phyloP scores from a whole-genome alignment of 1,284 basidiomycete genomes.

The Rugosomyces carneus region DNA sequence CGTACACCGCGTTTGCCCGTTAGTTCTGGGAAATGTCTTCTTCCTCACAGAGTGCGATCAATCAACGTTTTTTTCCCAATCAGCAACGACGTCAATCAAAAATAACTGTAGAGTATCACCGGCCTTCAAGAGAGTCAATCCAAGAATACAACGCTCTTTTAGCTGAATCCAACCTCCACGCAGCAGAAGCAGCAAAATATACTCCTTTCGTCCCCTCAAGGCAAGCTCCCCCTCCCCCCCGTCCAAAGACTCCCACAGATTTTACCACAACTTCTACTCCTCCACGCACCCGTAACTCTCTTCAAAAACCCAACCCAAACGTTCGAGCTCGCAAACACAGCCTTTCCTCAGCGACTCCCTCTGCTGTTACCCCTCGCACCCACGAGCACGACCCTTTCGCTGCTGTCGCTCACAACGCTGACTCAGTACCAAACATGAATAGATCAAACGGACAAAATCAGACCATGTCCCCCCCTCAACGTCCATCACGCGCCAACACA shows the following conservation, averaged over 20 bases:
- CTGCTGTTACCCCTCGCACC: conserved; percentile 20
- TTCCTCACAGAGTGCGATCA: conserved; percentile 30
- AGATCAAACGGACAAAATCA: conserved; percentile 33
- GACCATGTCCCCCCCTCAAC: conserved; percentile 52
- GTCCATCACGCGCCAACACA: conserved; percentile 77
- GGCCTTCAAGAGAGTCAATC: conserved; percentile 57
- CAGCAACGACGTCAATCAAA: conserved; percentile 52
- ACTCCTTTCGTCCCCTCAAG: conserved; percentile 43
- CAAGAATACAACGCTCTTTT: conserved; percentile 70
- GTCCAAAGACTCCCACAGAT: conserved; percentile 37
- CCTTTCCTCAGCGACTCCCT: conserved; percentile 29
- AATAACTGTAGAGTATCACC: conserved; percentile 70
- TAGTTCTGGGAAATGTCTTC: conserved; percentile 23
- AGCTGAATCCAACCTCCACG: conserved; percentile 51
- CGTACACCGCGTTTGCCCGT: neutral
- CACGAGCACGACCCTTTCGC: conserved; percentile 58
- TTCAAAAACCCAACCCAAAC: conserved; percentile 48
- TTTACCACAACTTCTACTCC: conserved; percentile 23
- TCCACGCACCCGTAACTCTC: conserved; percentile 44
- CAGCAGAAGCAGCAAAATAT: conserved; percentile 44
- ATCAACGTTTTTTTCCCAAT: conserved; percentile 29
- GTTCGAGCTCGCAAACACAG: conserved; percentile 42
- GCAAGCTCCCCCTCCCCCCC: conserved; percentile 45
- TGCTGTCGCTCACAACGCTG: conserved; percentile 25
- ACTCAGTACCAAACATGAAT: conserved; percentile 25